A percentile compares a stretch with the other conserved stretches of the same genome.
Conservation (phyloP, 352 stramenopile genomes). For the Plasmopara muralis region DNA sequence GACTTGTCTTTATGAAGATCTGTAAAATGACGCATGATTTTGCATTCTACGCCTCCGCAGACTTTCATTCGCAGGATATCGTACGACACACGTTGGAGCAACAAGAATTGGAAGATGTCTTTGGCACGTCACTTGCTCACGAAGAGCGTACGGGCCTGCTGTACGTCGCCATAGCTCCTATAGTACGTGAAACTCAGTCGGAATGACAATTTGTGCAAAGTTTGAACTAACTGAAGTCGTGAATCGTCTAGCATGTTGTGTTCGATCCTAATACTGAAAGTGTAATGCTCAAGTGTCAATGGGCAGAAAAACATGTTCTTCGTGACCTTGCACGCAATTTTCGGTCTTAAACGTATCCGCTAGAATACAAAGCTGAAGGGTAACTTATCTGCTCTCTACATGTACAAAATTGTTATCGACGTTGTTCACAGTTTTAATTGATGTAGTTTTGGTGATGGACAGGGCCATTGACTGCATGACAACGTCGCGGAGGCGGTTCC, state of each 20-base stretch:
- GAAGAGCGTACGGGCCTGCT: constrained; percentile 70
- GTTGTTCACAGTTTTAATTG: constrained; percentile 58
- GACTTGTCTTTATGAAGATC: constrained; percentile 60
- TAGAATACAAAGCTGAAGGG: constrained; percentile 3
- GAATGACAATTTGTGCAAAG: not conserved
- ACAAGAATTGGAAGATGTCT: constrained; percentile 53
- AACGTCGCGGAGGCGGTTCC: constrained; percentile 71
- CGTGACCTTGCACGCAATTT: constrained; percentile 65
- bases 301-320: constrained; percentile 55
- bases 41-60: constrained; percentile 44
- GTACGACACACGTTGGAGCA: constrained; percentile 39
- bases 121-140: constrained; percentile 53
- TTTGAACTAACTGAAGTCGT: constrained; percentile 2
- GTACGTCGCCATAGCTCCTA: constrained; percentile 45
- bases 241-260: constrained; percentile 34
- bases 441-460: constrained; percentile 65
- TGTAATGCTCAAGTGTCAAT: constrained; percentile 43
- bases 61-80: constrained; percentile 37
- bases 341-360: constrained; percentile 36
- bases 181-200: constrained; percentile 35
- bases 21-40: constrained; percentile 45
- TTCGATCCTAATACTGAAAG: constrained; percentile 62
- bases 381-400: constrained; percentile 11
- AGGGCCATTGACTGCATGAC: constrained; percentile 82
- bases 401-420: constrained; percentile 16